These are phyloP conservation scores for Atkinsonella texensis DNA, from an alignment of 2,329 filamentous ascomycete genomes.

Conservation along the genomic window DNA sequence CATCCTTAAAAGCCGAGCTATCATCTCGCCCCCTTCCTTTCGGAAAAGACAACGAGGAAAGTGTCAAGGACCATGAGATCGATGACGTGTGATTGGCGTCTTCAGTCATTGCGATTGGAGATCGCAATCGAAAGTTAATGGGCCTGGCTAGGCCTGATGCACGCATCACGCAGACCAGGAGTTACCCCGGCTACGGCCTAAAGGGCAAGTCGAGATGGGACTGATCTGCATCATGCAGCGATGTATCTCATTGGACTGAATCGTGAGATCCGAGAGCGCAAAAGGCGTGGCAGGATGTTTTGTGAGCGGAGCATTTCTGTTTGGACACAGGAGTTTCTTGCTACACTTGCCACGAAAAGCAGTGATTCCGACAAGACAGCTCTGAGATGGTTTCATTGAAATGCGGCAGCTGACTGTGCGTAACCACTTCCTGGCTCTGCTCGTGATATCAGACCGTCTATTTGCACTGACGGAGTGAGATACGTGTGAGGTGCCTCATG, in stretches of 20 bases:
- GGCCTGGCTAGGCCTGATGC: slow-evolving; percentile 42
- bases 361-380: slow-evolving; percentile 34
- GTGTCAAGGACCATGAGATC: slow-evolving; percentile 17
- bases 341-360: slow-evolving; percentile 16
- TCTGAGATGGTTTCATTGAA: slow-evolving; percentile 20
- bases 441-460: slow-evolving; percentile 10
- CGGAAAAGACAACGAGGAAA: slow-evolving; percentile 33
- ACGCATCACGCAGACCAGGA: slow-evolving; percentile 27
- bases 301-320: slow-evolving; percentile 32
- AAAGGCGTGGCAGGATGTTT: slow-evolving; percentile 24
- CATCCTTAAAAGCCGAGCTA: slow-evolving; percentile 85
- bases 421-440: slow-evolving; percentile 33
- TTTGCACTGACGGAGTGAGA: background rate
- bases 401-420: slow-evolving; percentile 33
- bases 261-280: slow-evolving; percentile 31
- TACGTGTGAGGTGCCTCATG: background rate
- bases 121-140: slow-evolving; percentile 40
- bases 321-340: slow-evolving; percentile 29
- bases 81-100: slow-evolving; percentile 35
- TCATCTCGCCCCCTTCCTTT: slow-evolving; percentile 38
- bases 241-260: slow-evolving; percentile 6
- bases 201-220: slow-evolving; percentile 20
- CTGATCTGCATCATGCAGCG: slow-evolving; percentile 6
- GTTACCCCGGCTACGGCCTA: slow-evolving; percentile 22
- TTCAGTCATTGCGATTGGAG: slow-evolving; percentile 25